These are phyloP conservation scores for Acanthamoeba quina DNA, from an alignment of 208 protist species.

Conservation along the genomic window DNA sequence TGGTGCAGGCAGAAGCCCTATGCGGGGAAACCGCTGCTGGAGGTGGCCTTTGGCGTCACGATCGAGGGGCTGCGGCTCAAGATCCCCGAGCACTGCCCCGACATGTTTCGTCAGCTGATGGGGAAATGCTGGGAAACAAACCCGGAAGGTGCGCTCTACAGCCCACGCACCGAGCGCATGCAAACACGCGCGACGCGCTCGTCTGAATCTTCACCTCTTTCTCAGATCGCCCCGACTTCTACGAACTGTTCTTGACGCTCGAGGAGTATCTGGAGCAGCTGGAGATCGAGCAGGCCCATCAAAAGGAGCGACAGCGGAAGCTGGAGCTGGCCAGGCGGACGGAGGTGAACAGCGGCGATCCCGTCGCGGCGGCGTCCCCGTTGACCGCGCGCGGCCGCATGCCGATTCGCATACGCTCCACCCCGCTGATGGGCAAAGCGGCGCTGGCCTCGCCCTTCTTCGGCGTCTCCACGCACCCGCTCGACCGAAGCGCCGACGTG, in stretches of 20 bases:
- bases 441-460: not conserved
- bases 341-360: not conserved
- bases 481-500: slow-evolving; percentile 8
- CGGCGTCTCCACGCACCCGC: not conserved
- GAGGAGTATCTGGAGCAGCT: not conserved
- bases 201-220: no score
- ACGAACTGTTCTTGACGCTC: not conserved
- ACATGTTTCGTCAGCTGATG: not conserved
- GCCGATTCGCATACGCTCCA: slow-evolving; percentile 1
- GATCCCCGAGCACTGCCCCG: slow-evolving; percentile 23
- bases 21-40: not conserved
- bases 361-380: not conserved
- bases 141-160: not conserved
- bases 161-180: no score
- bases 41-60: not conserved
- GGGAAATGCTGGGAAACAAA: not conserved
- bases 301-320: not conserved
- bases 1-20: not conserved
- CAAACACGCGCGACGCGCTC: no score
- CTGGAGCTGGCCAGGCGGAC: not conserved
- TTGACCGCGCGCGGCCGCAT: not conserved
- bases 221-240: not conserved
- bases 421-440: not conserved
- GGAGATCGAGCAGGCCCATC: not conserved
- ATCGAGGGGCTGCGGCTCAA: slow-evolving; percentile 16